Evolutionary conservation across 192 early-diverging fungal genomes (phyloP).

Genomic region (Phycomyces blakesleeanus): DNA sequence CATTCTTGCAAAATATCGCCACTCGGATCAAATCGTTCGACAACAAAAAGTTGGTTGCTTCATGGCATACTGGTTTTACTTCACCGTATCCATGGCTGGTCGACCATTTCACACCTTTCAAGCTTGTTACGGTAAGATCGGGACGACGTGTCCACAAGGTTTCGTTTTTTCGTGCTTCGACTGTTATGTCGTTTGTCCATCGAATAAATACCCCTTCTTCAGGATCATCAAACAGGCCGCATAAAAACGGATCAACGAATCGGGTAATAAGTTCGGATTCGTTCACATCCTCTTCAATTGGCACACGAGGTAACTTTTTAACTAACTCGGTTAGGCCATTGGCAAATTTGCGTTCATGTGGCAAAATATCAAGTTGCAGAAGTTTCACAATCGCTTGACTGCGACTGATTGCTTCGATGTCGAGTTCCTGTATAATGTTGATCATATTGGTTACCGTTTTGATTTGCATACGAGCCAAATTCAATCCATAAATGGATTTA

Average conservation of each 20-base stretch:
- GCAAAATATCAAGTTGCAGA: neutral
- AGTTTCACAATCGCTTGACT: neutral
- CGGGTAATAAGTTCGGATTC: constrained; percentile 1
- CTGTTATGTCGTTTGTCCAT: constrained; percentile 3
- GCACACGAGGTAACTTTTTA: neutral
- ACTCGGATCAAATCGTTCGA: neutral
- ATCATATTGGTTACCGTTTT: neutral
- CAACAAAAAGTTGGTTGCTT: neutral
- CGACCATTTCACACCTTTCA: neutral
- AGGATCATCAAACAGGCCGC: constrained; percentile 5
- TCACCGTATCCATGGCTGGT: constrained; percentile 2
- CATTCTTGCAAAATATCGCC: constrained; percentile 1
- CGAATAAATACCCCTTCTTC: neutral
- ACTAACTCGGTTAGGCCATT: neutral
- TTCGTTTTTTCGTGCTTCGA: neutral
- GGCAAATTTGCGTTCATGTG: neutral
- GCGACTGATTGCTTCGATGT: neutral
- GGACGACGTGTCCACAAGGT: neutral
- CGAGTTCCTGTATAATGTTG: too few species aligned
- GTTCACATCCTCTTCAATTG: constrained; percentile 10
- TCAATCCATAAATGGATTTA: neutral
- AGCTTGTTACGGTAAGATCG: neutral
- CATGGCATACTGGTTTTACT: neutral
- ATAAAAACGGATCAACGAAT: constrained; percentile 7
- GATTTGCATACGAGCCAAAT: neutral